Evolutionary conservation across 257 asterid species (phyloP), one percentile per base, ranked within the genome.

Genomic region (Prunella vulgaris): DNA sequence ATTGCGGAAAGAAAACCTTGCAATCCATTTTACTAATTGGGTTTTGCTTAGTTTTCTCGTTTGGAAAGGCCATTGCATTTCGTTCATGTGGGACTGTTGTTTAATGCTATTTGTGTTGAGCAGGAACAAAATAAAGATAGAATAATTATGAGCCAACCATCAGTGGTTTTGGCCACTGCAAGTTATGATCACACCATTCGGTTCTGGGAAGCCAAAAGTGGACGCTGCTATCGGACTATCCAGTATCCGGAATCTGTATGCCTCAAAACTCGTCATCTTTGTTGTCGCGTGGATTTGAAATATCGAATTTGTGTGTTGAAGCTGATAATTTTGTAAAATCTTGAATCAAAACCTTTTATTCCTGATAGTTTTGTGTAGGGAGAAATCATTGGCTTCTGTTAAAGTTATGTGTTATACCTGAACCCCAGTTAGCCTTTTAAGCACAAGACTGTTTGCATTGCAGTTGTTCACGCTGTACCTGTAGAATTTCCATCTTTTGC

Each of bases 131-230:
- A 1, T 1, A 48, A 0, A 52, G 66, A 78, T 57, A 60, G 53
- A 70, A 54, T 35, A 54, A 63, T 49, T 63, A 93, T 93, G 99
- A 86, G 79, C 70, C 98, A 90, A 51, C 97, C 99, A 64, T 88
- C 99, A 18, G 99, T 90, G 76, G 88, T 93, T 74, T 76, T 93
- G 70, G 99, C 97, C 3, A 93, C 99, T 5, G 96, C 97, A 46
- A 93, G 99, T 88, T 93, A 93, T 77, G 99, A 93, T 87, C 97
- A 90, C 79, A 93, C 99, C 10, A 93, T 93, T 78, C 87, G 92
- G 13, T 93, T 93, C 64, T 93, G 99, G 99, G 99, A 93, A 75
- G 97, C 97, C 0, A 89, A 91, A 69, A 88, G 95, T 25, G 99
- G 96, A 27, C 88, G 95, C 38, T 93, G 99, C 81, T 81, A 84